A percentile compares a stretch with the other conserved stretches of the same genome.
Conservation (phyloP, 2,329 filamentous ascomycete species). For the Ambrosiella xylebori region DNA sequence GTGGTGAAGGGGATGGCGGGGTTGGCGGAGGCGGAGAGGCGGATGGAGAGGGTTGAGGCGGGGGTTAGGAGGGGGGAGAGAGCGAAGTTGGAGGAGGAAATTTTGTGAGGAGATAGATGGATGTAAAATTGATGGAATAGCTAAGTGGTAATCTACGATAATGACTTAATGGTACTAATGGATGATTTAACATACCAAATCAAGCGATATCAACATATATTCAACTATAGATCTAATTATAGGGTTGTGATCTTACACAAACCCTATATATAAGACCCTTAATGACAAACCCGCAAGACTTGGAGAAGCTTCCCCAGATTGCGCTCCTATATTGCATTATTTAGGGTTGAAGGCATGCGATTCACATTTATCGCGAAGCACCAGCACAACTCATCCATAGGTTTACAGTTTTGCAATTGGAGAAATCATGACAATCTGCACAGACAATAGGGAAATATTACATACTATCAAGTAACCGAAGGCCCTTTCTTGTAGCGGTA, state of each 20-base stretch:
- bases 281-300: neutral
- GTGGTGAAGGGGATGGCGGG: slow-evolving; percentile 50
- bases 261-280: neutral
- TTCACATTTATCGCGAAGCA: neutral
- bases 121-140: neutral
- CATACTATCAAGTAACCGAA: too few species aligned
- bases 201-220: too few species aligned
- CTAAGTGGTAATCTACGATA: neutral
- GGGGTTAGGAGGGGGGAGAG: slow-evolving; percentile 46
- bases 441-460: too few species aligned
- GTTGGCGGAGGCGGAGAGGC: slow-evolving; percentile 54
- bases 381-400: neutral
- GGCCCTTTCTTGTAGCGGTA: too few species aligned
- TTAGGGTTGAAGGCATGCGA: neutral
- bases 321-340: neutral
- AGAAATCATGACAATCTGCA: neutral
- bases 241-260: neutral
- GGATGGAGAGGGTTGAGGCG: slow-evolving; percentile 48
- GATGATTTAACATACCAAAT: neutral
- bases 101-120: neutral
- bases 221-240: too few species aligned
- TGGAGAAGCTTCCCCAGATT: neutral
- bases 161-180: neutral
- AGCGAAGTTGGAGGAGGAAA: slow-evolving; percentile 33
- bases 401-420: neutral